phyloP scores from a whole-genome alignment of 1,139 yeast genomes.

The Blastobotrys aristatus region DNA sequence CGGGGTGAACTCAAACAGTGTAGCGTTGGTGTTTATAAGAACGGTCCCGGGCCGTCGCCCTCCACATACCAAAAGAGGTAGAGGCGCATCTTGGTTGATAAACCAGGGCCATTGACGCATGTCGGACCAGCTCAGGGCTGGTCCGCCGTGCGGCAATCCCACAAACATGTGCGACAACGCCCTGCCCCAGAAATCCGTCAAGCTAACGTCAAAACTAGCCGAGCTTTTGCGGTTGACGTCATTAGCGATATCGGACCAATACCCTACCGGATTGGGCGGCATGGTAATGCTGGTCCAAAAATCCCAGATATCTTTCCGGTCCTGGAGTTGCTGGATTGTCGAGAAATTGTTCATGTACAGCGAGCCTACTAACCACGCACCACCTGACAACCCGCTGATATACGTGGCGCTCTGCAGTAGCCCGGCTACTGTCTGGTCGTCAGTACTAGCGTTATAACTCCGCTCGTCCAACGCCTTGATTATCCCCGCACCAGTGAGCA shows the following conservation, averaged over 20 bases:
- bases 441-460: slow-evolving; percentile 49
- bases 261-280: slow-evolving; percentile 5
- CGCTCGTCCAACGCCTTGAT: slow-evolving; percentile 67
- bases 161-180: slow-evolving; percentile 69
- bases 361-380: slow-evolving; percentile 81
- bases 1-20: slow-evolving; percentile 75
- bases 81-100: slow-evolving; percentile 63
- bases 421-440: slow-evolving; percentile 48
- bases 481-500: slow-evolving; percentile 77
- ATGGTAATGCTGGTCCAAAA: slow-evolving; percentile 43
- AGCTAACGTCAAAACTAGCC: slow-evolving; percentile 64
- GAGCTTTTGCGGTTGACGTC: slow-evolving; percentile 51
- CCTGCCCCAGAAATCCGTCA: slow-evolving; percentile 89
- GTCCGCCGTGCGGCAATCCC: slow-evolving; percentile 48
- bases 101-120: slow-evolving; percentile 49
- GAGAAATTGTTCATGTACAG: slow-evolving; percentile 80
- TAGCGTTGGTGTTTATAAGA: slow-evolving; percentile 55
- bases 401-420: slow-evolving; percentile 69
- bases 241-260: slow-evolving; percentile 25
- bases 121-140: slow-evolving; percentile 61
- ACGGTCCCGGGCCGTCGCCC: slow-evolving; percentile 56
- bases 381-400: slow-evolving; percentile 75
- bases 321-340: slow-evolving; percentile 48
- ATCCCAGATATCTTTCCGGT: slow-evolving; percentile 18
- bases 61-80: slow-evolving; percentile 73